Evolutionary conservation across 768 basidiomycete species (phyloP), one percentile per base, ranked within the genome.

Genomic region (Fomitopsis pulvina): DNA sequence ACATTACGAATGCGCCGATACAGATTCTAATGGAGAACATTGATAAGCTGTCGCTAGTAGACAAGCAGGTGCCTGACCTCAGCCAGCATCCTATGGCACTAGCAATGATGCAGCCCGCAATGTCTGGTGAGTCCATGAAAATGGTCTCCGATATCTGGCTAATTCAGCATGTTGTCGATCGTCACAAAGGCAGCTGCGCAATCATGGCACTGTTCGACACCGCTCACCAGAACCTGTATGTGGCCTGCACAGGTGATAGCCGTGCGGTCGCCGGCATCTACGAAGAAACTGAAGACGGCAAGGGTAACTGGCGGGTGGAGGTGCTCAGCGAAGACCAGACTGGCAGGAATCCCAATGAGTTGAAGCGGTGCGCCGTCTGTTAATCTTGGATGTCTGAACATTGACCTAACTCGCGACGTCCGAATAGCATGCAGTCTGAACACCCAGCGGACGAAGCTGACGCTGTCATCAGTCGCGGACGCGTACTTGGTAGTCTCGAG

Each of bases 241-340:
- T 98, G 28, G 95, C 95, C 8, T 83, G 84, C 57, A 85, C 92
- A 4, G 96, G 96, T 0, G 96, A 99, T 63, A 88, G 90, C 62
- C 80, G 96, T 42, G 96, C 96, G 11, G 92, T 99, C 5, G 94
- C 95, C 20, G 96, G 96, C 18, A 78, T 91, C 30, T 94, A 89
- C 87, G 83, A 90, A 54, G 76, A 80, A 45, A 75, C 75, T 3
- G 66, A 64, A 2, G 78, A 83, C 54, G 83, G 81, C 3, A 70
- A 74, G 46, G 89, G 89, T 10, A 75, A 72, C 46, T 99, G 96
- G 96, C 79, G 83, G 41, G 87, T 93, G 26, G 92, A 96, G 63
- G 90, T 90, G n/a, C 74, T 99, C 53, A 91, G 80, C 25, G 92
- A 97, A 66, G 96, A 98, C 62, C 94, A 97, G 71, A 97, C 94